Evolutionary conservation across 2,329 filamentous ascomycete species (phyloP).

Genomic region (Fonsecaea monophora): DNA sequence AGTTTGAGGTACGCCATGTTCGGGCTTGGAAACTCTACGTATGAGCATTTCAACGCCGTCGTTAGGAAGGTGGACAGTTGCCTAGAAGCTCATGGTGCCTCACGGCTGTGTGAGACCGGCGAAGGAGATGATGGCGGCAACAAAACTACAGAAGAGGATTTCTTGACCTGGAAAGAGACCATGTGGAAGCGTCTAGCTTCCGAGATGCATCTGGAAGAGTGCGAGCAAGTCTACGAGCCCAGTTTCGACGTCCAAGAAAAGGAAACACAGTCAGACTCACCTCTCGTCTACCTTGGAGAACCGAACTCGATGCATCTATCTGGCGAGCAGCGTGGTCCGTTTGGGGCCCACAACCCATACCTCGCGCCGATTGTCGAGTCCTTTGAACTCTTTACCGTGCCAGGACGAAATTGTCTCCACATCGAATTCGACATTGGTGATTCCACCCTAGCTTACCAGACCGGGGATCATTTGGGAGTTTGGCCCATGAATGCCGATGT

Average conservation of each 20-base stretch:
- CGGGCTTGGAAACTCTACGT: constrained; percentile 97
- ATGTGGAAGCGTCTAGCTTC: constrained; percentile 78
- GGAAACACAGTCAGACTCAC: constrained; percentile 68
- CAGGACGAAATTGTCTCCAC: constrained; percentile 92
- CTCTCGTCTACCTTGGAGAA: constrained; percentile 84
- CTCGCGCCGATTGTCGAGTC: constrained; percentile 92
- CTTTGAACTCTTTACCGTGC: constrained; percentile 85
- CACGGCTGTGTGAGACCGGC: constrained; percentile 82
- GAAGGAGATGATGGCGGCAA: constrained; percentile 92
- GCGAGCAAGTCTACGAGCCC: constrained; percentile 93
- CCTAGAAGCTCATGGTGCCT: constrained; percentile 81
- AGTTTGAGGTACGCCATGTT: constrained; percentile 94
- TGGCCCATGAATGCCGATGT: constrained; percentile 95
- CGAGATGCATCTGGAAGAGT: constrained; percentile 88
- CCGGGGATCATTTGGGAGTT: constrained; percentile 93
- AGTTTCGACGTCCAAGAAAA: constrained; percentile 82
- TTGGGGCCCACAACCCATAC: constrained; percentile 95
- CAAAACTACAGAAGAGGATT: constrained; percentile 99
- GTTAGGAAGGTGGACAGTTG: constrained; percentile 87
- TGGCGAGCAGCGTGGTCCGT: constrained; percentile 81
- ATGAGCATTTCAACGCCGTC: constrained; percentile 99
- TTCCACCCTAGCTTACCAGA: constrained; percentile 91
- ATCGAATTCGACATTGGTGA: constrained; percentile 91
- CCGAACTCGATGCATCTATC: constrained; percentile 95
- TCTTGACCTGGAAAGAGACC: constrained; percentile 99